Percentiles rank a stretch among this genome's conserved stretches.
phyloP scores from a whole-genome alignment of 108 stramenopile genomes.

The Nitzschia palea region DNA sequence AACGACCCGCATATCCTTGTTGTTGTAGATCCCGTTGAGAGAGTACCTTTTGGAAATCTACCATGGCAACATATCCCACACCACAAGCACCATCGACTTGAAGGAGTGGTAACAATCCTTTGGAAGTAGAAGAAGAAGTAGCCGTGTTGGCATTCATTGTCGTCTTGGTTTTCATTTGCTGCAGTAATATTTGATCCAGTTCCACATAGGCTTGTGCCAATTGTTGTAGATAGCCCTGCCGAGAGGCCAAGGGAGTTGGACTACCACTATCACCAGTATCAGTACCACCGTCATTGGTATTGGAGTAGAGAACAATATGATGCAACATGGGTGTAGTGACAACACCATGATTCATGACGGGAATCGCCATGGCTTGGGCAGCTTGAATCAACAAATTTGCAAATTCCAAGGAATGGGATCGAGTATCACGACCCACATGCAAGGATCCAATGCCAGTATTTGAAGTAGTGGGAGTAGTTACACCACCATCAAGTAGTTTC shows the following conservation, averaged over 20 bases:
- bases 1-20: conserved; percentile 11
- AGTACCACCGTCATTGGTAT: conserved; percentile 28
- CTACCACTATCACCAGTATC: neutral
- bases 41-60: conserved; percentile 7
- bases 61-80: conserved; percentile 73
- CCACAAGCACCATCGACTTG: conserved; percentile 92
- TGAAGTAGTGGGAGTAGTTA: neutral
- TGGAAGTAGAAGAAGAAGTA: neutral
- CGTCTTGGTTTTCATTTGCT: neutral
- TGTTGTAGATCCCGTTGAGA: neutral
- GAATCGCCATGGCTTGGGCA: conserved; percentile 62
- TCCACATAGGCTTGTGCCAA: conserved; percentile 68
- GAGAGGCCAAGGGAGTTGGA: conserved; percentile 54
- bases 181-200: neutral
- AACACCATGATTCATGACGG: conserved; percentile 77
- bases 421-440: conserved; percentile 88
- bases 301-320: conserved; percentile 86
- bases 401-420: conserved; percentile 78
- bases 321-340: conserved; percentile 95
- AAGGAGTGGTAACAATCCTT: conserved; percentile 28
- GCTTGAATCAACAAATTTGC: conserved; percentile 50
- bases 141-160: neutral
- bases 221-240: conserved; percentile 78
- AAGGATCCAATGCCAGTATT: conserved; percentile 13
- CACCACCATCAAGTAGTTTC: neutral